Evolutionary conservation across 768 basidiomycete genomes (phyloP).

Genomic region (Hygrocybe coccinea): DNA sequence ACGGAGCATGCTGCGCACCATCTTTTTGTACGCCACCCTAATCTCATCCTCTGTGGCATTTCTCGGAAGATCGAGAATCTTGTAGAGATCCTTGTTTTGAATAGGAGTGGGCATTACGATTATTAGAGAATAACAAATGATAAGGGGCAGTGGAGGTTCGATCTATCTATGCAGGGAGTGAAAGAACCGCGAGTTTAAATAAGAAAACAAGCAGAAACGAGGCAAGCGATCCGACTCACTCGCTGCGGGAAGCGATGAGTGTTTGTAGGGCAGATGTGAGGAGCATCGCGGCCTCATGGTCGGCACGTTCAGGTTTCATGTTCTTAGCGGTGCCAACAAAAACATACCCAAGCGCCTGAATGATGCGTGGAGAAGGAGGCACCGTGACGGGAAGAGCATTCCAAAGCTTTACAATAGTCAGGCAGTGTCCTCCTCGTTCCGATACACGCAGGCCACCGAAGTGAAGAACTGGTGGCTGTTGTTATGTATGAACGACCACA

Average conservation of each 20-base stretch:
- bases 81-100: slow-evolving; percentile 22
- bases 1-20: slow-evolving; percentile 35
- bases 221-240: slow-evolving; percentile 4
- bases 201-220: slow-evolving; percentile 31
- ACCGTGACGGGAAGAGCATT: no score
- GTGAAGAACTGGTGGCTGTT: no score
- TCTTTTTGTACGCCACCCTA: slow-evolving; percentile 49
- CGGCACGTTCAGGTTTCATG: slow-evolving; percentile 4
- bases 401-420: no score
- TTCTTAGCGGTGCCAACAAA: background rate
- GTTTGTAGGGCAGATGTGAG: background rate
- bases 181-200: slow-evolving; percentile 15
- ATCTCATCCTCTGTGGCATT: slow-evolving; percentile 48
- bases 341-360: background rate
- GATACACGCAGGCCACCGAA: no score
- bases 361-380: background rate
- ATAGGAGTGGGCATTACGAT: background rate
- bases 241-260: background rate
- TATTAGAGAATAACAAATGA: background rate
- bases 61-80: slow-evolving; percentile 41
- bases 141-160: background rate
- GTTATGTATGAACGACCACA: no score
- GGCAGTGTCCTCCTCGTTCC: no score
- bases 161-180: background rate
- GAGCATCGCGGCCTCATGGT: slow-evolving; percentile 1